These are phyloP conservation scores for Gossypium longicalyx DNA, from an alignment of 345 rosid species.

Conservation along the genomic window DNA sequence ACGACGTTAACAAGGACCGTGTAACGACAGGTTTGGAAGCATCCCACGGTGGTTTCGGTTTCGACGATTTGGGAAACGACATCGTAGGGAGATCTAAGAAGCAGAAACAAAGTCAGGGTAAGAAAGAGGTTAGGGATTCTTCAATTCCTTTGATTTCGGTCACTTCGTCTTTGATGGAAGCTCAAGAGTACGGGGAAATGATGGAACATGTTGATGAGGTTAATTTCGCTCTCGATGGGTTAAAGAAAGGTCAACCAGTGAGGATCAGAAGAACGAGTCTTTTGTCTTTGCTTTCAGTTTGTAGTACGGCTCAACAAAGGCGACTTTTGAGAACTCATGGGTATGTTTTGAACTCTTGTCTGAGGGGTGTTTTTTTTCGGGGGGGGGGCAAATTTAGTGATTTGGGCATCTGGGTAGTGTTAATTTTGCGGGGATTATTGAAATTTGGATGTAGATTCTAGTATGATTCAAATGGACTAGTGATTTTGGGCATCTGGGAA, in stretches of 20 bases:
- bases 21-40: neutral
- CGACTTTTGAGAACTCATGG: slow-evolving; percentile 80
- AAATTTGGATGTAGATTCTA: no score
- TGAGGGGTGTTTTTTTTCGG: neutral
- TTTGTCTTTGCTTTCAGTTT: slow-evolving; percentile 70
- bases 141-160: slow-evolving; percentile 31
- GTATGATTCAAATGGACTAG: no score
- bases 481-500: no score
- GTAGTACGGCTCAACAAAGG: slow-evolving; percentile 64
- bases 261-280: slow-evolving; percentile 85
- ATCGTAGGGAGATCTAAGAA: slow-evolving; percentile 49
- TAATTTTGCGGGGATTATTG: no score
- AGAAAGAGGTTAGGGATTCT: slow-evolving; percentile 9
- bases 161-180: slow-evolving; percentile 83
- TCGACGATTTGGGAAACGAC: slow-evolving; percentile 26
- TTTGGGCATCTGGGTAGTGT: slow-evolving; percentile 3
- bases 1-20: slow-evolving; percentile 16
- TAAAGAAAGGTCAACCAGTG: slow-evolving; percentile 67
- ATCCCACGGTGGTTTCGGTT: slow-evolving; percentile 16
- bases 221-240: slow-evolving; percentile 90
- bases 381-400: neutral
- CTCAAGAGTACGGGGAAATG: slow-evolving; percentile 97
- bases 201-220: slow-evolving; percentile 99
- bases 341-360: slow-evolving; percentile 25
- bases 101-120: slow-evolving; percentile 32